A percentile compares a stretch with the other conserved stretches of the same genome.
These are phyloP conservation scores for Exophiala dermatitidis DNA, from an alignment of 2,329 filamentous ascomycete species.

Conservation along the genomic window DNA sequence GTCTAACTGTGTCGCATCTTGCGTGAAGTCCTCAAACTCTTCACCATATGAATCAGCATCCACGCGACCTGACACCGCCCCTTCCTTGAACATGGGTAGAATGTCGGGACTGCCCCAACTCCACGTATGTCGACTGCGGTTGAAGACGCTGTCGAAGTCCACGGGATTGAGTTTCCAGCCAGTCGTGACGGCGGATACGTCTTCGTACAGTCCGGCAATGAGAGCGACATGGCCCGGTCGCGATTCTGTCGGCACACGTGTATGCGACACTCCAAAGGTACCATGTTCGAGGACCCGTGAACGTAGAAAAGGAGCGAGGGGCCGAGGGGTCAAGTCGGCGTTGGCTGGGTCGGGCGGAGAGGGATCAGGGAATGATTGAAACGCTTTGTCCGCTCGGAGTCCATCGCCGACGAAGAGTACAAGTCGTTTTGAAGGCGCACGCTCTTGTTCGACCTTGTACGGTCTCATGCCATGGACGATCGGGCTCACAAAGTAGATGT, in stretches of 20 bases:
- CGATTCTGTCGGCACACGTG: slow-evolving; percentile 92
- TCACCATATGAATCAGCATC: slow-evolving; percentile 78
- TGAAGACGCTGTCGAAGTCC: slow-evolving; percentile 98
- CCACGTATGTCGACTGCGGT: slow-evolving; percentile 93
- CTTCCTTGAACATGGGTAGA: slow-evolving; percentile 90
- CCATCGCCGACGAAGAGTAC: slow-evolving; percentile 97
- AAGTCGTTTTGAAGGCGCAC: slow-evolving; percentile 76
- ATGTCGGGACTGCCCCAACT: slow-evolving; percentile 99
- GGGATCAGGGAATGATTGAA: slow-evolving; percentile 86
- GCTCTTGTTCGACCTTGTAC: slow-evolving; percentile 57
- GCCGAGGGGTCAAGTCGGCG: slow-evolving; percentile 61
- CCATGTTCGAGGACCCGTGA: slow-evolving; percentile 81
- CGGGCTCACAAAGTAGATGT: slow-evolving; percentile 97
- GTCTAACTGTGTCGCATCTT: slow-evolving; percentile 73
- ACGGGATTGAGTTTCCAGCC: slow-evolving; percentile 98
- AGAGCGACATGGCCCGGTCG: slow-evolving; percentile 92
- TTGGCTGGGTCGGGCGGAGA: slow-evolving; percentile 52
- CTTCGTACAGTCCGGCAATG: slow-evolving; percentile 93
- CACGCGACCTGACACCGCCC: slow-evolving; percentile 79
- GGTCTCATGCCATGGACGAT: slow-evolving; percentile 93
- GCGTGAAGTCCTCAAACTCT: slow-evolving; percentile 84
- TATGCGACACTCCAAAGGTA: slow-evolving; percentile 96
- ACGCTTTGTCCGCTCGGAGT: slow-evolving; percentile 93
- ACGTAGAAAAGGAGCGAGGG: slow-evolving; percentile 83
- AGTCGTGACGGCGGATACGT: slow-evolving; percentile 93